Evolutionary conservation across 192 early-diverging fungal species (phyloP).

Genomic region (Coemansia sp.): DNA sequence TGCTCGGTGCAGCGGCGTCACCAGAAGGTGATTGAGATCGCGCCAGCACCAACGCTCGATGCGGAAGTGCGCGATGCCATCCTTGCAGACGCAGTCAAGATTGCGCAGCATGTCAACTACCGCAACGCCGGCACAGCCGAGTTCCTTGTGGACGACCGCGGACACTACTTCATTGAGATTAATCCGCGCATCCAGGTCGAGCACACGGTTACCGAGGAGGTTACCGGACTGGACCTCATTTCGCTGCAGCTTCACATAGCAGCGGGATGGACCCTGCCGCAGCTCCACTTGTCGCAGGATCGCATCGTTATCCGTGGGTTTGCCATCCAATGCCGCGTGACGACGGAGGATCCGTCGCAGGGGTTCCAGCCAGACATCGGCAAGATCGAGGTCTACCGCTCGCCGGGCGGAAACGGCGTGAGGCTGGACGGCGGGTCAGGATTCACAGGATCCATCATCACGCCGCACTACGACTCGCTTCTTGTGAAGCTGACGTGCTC

Average conservation of each 20-base stretch:
- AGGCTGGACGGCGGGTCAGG: constrained; percentile 88
- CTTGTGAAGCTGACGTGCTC: constrained; percentile 88
- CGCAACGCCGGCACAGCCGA: constrained; percentile 97
- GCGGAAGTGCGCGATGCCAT: constrained; percentile 71
- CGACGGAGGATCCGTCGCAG: constrained; percentile 91
- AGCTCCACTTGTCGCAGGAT: constrained; percentile 80
- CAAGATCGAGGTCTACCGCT: constrained; percentile 92
- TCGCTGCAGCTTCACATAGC: constrained; percentile 94
- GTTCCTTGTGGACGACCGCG: constrained; percentile 87
- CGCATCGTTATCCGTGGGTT: constrained; percentile 76
- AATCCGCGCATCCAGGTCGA: constrained; percentile 99
- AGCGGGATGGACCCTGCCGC: constrained; percentile 74
- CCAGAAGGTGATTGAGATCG: constrained; percentile 96
- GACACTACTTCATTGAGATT: constrained; percentile 98
- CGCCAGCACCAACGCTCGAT: constrained; percentile 76
- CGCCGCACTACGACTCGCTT: constrained; percentile 94
- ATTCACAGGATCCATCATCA: constrained; percentile 88
- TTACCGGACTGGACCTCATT: constrained; percentile 93
- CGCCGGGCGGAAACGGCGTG: constrained; percentile 84
- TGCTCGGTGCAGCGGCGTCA: constrained; percentile 97
- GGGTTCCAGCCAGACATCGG: constrained; percentile 96
- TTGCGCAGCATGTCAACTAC: constrained; percentile 86
- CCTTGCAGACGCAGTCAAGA: constrained; percentile 85
- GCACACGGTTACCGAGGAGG: constrained; percentile 96
- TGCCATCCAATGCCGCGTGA: constrained; percentile 96